Evolutionary conservation across 2,329 filamentous ascomycete genomes (phyloP), one percentile per base, ranked within the genome.

Genomic region (Ophiostoma sp.): DNA sequence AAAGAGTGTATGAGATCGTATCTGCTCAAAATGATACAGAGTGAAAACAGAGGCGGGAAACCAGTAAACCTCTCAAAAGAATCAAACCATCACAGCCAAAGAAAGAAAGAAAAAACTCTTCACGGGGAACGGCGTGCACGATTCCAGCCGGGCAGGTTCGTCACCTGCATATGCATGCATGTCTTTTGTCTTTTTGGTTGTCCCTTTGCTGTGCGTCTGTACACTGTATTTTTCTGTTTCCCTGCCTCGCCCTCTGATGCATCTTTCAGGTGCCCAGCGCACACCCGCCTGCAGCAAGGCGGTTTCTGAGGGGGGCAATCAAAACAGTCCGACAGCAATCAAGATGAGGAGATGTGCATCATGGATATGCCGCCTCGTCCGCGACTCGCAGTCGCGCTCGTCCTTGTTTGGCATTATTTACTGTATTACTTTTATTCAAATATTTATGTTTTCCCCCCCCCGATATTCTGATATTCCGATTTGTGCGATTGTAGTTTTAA

Each of bases 41-140:
- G 33, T 64, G 33, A 64, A 36, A 35, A 64, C 27, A 64, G 31
- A 64, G 52, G 52, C 52, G n/a, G 23, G 23, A 57, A 57, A 27
- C 23, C 44, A 62, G 17, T 20, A 13, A 35, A 20, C 27, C 27
- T 31, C 27, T 31, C 27, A 7, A 1, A 62, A 17, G 15, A 1
- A 13, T 23, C 35, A 15, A 64, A 15, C 23, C 31, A 64, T n/a
- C 3, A 36, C 33, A 44, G 8, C 44, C 57, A 8, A 44, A 67
- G 54, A 67, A 60, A 36, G 65, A 69, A 64, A 54, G n/a, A 70
- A 23, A 62, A 67, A 52, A 44, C 35, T 65, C 35, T 65, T 39
- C 62, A 65, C 35, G 33, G 33, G 7, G 33, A 68, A 23, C 35
- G 60, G 60, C 8, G 35, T 68, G 17, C 15, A 57, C 39, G 41